phyloP scores from a whole-genome alignment of 768 basidiomycete genomes.

The Hirschioporus abietinus region DNA sequence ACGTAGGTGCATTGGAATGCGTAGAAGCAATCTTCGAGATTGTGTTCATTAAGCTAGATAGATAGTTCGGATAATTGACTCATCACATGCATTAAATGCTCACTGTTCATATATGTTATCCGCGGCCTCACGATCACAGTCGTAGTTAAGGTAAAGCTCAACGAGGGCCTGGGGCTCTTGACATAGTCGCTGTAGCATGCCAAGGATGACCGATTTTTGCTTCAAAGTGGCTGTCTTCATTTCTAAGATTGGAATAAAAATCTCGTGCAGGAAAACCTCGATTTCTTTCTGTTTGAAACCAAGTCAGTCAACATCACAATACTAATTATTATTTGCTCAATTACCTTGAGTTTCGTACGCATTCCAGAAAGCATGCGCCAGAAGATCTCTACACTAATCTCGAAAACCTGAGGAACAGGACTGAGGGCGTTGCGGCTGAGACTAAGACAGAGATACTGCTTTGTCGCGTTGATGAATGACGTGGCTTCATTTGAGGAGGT shows the following conservation, averaged over 20 bases:
- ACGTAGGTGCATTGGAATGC: conserved; percentile 37
- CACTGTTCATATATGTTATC: conserved; percentile 98
- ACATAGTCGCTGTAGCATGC: conserved; percentile 81
- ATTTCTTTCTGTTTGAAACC: conserved; percentile 83
- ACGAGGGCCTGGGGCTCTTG: conserved; percentile 97
- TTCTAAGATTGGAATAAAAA: conserved; percentile 96
- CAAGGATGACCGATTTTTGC: conserved; percentile 90
- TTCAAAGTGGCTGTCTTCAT: conserved; percentile 95
- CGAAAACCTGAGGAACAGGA: conserved; percentile 94
- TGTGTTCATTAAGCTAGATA: conserved; percentile 81
- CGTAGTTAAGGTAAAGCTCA: conserved; percentile 98
- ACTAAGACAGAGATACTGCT: conserved; percentile 91
- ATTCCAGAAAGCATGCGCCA: conserved; percentile 94
- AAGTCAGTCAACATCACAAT: background rate
- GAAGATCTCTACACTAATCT: conserved; percentile 97
- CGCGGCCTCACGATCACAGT: conserved; percentile 90
- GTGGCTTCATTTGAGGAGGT: conserved; percentile 84
- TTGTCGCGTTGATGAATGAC: conserved; percentile 87
- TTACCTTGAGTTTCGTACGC: conserved; percentile 92
- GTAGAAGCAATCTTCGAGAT: conserved; percentile 84
- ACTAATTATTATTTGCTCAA: conserved; percentile 10
- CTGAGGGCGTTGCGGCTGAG: conserved; percentile 94
- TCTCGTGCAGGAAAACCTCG: conserved; percentile 96
- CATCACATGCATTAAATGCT: conserved; percentile 21
- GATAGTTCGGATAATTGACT: conserved; percentile 4